These are phyloP conservation scores for Rauvolfia tetraphylla DNA, from an alignment of 257 asterid genomes.

Conservation along the genomic window DNA sequence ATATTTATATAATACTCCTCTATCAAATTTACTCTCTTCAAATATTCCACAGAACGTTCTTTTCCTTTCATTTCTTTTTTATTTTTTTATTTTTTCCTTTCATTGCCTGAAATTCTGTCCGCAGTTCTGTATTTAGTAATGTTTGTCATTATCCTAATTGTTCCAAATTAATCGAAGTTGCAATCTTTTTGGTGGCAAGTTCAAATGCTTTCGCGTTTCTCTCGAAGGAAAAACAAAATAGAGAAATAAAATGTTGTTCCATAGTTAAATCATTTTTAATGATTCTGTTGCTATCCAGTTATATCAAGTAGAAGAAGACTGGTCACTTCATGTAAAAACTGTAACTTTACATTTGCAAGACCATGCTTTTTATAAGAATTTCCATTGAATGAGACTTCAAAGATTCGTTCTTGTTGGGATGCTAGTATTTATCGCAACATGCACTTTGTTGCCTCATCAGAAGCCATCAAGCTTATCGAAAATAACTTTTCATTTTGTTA, in stretches of 20 bases:
- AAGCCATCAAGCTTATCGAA: not conserved
- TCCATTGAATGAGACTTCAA: not conserved
- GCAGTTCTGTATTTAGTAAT: not conserved
- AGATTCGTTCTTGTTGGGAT: not conserved
- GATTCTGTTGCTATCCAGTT: not conserved
- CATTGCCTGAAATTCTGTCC: not conserved
- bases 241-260: not conserved
- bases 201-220: not conserved
- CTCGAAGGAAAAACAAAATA: not conserved
- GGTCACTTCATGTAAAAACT: not conserved
- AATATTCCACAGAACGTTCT: not conserved
- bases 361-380: not conserved
- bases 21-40: no score
- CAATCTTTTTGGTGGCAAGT: not conserved
- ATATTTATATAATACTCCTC: no score
- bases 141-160: slow-evolving; percentile 1
- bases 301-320: not conserved
- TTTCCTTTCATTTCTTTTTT: no score
- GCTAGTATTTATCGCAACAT: not conserved
- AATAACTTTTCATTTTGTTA: not conserved
- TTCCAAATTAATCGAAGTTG: not conserved
- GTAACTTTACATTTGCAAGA: not conserved
- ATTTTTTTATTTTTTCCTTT: not conserved
- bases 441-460: not conserved
- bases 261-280: not conserved